phyloP scores from a whole-genome alignment of 2,329 filamentous ascomycete species.

The Exophiala spinifera region DNA sequence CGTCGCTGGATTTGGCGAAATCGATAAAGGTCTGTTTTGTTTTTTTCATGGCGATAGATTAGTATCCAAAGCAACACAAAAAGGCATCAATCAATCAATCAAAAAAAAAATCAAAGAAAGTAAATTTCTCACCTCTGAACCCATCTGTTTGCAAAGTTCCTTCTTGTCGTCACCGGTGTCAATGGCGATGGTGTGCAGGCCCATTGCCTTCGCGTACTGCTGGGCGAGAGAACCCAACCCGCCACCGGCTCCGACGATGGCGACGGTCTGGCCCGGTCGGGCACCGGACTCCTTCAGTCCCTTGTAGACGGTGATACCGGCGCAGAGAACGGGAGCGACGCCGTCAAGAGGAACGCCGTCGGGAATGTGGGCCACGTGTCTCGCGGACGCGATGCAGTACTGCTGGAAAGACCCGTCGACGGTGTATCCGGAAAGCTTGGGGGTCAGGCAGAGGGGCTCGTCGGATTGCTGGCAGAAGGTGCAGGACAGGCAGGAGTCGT shows the following conservation, averaged over 20 bases:
- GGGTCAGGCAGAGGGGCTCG: conserved; percentile 76
- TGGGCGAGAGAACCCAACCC: conserved; percentile 75
- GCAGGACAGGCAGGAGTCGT: conserved; percentile 80
- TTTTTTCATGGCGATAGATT: no score
- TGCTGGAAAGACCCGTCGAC: conserved; percentile 91
- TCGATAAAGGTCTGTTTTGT: conserved; percentile 65
- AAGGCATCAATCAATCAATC: neutral
- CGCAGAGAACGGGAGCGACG: conserved; percentile 76
- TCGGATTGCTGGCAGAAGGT: conserved; percentile 77
- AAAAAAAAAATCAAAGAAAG: no score
- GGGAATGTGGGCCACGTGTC: conserved; percentile 77
- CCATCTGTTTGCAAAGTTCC: conserved; percentile 63
- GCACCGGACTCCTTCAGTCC: conserved; percentile 81
- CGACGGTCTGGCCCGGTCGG: conserved; percentile 71
- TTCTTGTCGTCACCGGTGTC: conserved; percentile 80
- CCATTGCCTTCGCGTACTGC: conserved; percentile 92
- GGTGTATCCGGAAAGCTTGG: conserved; percentile 81
- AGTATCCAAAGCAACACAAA: no score
- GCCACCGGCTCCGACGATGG: conserved; percentile 82
- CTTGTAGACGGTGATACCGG: conserved; percentile 86
- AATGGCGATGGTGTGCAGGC: conserved; percentile 74
- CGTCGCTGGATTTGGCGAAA: conserved; percentile 70
- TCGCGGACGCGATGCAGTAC: conserved; percentile 82
- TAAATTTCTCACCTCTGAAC: conserved; percentile 58
- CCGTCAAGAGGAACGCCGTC: conserved; percentile 73